A percentile compares a stretch with the other conserved stretches of the same genome.
Conservation (phyloP, 2,329 filamentous ascomycete genomes). For the Setomelanomma holmii region DNA sequence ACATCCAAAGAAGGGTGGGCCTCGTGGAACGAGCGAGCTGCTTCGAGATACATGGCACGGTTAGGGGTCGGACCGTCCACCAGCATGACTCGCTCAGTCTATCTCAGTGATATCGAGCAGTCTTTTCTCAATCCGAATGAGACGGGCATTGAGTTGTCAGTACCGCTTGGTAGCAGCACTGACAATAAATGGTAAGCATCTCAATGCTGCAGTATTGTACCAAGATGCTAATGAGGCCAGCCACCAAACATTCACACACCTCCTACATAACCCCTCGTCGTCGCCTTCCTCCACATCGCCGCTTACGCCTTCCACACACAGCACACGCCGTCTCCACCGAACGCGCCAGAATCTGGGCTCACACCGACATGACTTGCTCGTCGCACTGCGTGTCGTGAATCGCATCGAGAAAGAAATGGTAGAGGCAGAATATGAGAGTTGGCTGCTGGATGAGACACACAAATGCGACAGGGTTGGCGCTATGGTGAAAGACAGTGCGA, state of each 20-base stretch:
- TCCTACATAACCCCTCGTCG: slow-evolving; percentile 35
- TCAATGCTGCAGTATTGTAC: background rate
- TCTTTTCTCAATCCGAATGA: slow-evolving; percentile 54
- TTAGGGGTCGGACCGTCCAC: slow-evolving; percentile 80
- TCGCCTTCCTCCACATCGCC: slow-evolving; percentile 24
- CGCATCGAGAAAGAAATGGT: slow-evolving; percentile 86
- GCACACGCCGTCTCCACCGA: slow-evolving; percentile 68
- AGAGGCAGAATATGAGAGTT: slow-evolving; percentile 89
- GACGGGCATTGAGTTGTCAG: slow-evolving; percentile 30
- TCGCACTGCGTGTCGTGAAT: slow-evolving; percentile 90
- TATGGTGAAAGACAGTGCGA: slow-evolving; percentile 53
- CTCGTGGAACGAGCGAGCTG: slow-evolving; percentile 88
- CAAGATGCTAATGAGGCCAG: slow-evolving; percentile 25
- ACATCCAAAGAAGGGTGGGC: slow-evolving; percentile 74
- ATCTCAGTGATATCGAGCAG: slow-evolving; percentile 79
- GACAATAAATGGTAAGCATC: slow-evolving; percentile 40
- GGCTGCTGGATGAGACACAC: slow-evolving; percentile 79
- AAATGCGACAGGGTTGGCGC: slow-evolving; percentile 72
- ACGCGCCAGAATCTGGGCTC: slow-evolving; percentile 83
- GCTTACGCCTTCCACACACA: slow-evolving; percentile 33
- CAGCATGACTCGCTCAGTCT: slow-evolving; percentile 85
- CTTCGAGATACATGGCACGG: slow-evolving; percentile 79
- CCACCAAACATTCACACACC: slow-evolving; percentile 47
- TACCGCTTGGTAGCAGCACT: slow-evolving; percentile 16
- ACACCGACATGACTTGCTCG: slow-evolving; percentile 88